Evolutionary conservation across 768 basidiomycete species (phyloP), one percentile per base, ranked within the genome.

Genomic region (Serendipita sp.): DNA sequence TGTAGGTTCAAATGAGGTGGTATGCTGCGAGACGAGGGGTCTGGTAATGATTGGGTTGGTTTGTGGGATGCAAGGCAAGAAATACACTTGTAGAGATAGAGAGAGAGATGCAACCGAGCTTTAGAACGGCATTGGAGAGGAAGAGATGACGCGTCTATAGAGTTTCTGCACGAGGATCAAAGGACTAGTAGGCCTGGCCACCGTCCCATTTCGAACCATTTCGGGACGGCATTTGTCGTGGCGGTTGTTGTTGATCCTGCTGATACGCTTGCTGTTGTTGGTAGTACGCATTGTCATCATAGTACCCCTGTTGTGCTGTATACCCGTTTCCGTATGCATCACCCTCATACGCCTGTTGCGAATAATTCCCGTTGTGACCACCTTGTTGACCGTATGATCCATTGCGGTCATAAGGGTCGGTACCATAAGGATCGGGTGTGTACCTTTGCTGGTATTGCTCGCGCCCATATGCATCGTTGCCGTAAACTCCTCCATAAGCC

Each of bases 391-490:
- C 8, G 28, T 60, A 60, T 5, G 18, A 7, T 7, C 32, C 32
- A 16, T 53, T 53, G 32, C 48, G 48, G 16, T 28, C 56, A 35
- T 60, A 28, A 60, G 18, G 34, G 32, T 60, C 56, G 16, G 16
- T n/a, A 37, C 56, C 56, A 35, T 60, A 60, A 10, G 56, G 56
- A 35, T 60, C 56, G n/a, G 56, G 56, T 60, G 56, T 60, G 7
- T 35, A 1, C 35, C 56, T 3, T 24, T 60, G 24, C 32, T 35
- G 56, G 28, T 60, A 60, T 60, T 60, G 56, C 16, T 60, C 56
- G 16, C 16, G 28, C 16, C 24, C 56, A 2, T 60, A 60, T 16
- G 56, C 56, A n/a, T 60, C 34, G 28, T 60, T 30, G 7, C 56
- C 56, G 35, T 60, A 60, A 8, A 2, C 48, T 60, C 56, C 56